A percentile compares a stretch with the other conserved stretches of the same genome.
phyloP scores from a whole-genome alignment of 1,139 yeast species.

The Hanseniaspora sp. region DNA sequence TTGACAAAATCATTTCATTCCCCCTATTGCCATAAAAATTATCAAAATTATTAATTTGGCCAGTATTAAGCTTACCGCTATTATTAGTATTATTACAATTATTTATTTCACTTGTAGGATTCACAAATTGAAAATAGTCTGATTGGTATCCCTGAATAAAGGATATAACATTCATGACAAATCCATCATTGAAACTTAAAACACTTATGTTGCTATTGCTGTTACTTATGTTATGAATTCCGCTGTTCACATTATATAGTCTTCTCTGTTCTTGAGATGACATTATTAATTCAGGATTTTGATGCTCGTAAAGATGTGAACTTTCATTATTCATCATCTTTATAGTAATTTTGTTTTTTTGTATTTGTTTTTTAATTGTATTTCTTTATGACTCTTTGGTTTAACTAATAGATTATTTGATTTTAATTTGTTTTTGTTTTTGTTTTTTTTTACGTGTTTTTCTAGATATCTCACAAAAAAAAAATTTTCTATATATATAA shows the following conservation, averaged over 20 bases:
- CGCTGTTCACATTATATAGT: not conserved
- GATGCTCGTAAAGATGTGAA: not conserved
- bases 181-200: not conserved
- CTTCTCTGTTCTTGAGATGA: not conserved
- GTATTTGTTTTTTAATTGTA: too few relatives aligned
- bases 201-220: not conserved
- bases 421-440: not conserved
- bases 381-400: too few relatives aligned
- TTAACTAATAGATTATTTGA: too few relatives aligned
- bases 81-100: not conserved
- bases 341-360: not conserved
- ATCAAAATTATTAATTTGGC: not conserved
- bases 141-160: conserved; percentile 14
- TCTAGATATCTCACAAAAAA: too few relatives aligned
- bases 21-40: not conserved
- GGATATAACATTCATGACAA: not conserved
- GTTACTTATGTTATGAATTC: not conserved
- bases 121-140: not conserved
- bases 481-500: too few relatives aligned
- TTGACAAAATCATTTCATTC: not conserved
- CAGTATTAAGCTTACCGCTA: too few relatives aligned
- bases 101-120: not conserved
- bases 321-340: not conserved
- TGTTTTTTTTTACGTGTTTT: not conserved
- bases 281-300: not conserved